Conservation (phyloP, 345 rosid genomes). For the Gossypium ekmanianum region DNA sequence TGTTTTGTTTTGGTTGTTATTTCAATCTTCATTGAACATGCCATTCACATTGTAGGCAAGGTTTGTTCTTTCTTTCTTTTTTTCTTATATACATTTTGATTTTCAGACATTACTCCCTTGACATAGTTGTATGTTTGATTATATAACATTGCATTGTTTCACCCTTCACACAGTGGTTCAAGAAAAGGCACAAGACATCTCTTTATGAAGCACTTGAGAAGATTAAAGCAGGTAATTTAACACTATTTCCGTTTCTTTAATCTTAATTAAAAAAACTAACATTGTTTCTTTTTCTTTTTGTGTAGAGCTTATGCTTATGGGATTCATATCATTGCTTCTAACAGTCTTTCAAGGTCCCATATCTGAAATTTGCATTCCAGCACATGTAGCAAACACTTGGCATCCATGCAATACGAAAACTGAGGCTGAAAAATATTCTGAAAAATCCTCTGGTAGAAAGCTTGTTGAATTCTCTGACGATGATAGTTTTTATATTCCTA, state of each 20-base stretch:
- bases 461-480: conserved; percentile 39
- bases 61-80: conserved; percentile 25
- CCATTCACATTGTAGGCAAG: conserved; percentile 52
- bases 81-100: too few relatives aligned
- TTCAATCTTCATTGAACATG: conserved; percentile 68
- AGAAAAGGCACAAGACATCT: conserved; percentile 58
- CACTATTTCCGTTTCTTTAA: neutral
- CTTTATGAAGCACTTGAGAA: conserved; percentile 84
- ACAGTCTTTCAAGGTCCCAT: conserved; percentile 40
- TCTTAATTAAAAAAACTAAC: neutral
- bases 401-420: conserved; percentile 52
- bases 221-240: conserved; percentile 56
- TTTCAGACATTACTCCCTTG: too few relatives aligned
- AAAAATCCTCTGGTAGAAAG: conserved; percentile 26
- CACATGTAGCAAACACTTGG: conserved; percentile 45
- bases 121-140: too few relatives aligned
- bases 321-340: conserved; percentile 66
- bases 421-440: conserved; percentile 3
- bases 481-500: conserved; percentile 12
- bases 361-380: conserved; percentile 51
- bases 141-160: neutral
- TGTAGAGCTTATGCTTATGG: conserved; percentile 74
- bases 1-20: conserved; percentile 62
- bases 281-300: neutral
- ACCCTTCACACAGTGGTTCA: conserved; percentile 49